Evolutionary conservation across 2,329 filamentous ascomycete species (phyloP), one percentile per base, ranked within the genome.

Genomic region (Cytospora paraplurivora): DNA sequence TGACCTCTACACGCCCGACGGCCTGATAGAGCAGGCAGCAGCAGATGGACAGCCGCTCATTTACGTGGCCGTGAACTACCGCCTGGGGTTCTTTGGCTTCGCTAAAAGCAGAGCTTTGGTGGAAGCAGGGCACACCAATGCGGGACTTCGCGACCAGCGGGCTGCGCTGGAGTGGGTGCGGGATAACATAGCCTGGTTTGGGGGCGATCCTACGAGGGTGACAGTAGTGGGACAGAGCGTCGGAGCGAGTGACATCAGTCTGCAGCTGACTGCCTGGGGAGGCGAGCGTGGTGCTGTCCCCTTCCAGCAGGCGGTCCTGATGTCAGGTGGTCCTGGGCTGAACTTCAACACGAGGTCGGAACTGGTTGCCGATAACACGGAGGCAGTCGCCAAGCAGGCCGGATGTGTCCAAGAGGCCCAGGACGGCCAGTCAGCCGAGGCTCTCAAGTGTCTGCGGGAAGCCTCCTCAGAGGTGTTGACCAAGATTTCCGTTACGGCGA

Each of bases 231-330:
- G 72, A 0, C 73, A 75, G 51, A 73, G 72, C 13, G 72, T 73
- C 1, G 72, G 73, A 33, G 71, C 68, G 21, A 70, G 67, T 19
- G 71, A 72, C 56, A 72, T 73, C 49, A 62, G 70, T 21, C 64
- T 73, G 15, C 72, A 73, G 7, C 52, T 74, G 41, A 67, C 64
- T 13, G 65, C 72, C 0, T 73, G 69, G 37, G 70, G 62, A 1
- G 72, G 72, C 1, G 64, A 63, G 1, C 52, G 56, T 2, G 68
- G 61, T 4, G 27, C 27, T 15, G 71, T 68, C 34, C 71, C 72
- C 5, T 74, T 74, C 37, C 71, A 73, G 44, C 71, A 70, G 63
- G 71, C 71, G 27, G 59, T 74, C 35, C 68, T 73, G 69, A 72
- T 74, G 69, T 73, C 71, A 8, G 72, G 71, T 15, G 68, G 62